phyloP scores from a whole-genome alignment of 306 rosid species.

The Mimosa bimucronata region DNA sequence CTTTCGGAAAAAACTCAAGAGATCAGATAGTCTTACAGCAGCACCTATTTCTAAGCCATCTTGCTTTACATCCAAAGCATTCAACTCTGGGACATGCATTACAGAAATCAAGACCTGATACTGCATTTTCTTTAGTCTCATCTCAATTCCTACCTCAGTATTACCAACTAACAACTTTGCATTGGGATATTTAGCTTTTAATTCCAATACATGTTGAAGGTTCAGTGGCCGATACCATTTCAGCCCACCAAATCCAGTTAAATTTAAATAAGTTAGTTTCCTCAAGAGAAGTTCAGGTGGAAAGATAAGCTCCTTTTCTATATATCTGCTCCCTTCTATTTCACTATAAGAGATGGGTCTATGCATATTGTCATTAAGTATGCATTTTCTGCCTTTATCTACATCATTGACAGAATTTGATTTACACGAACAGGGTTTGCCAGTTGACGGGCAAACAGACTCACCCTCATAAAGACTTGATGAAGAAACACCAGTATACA shows the following conservation, averaged over 20 bases:
- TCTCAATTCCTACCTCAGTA: constrained; percentile 96
- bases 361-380: constrained; percentile 42
- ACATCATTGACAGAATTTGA: constrained; percentile 47
- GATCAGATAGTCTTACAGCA: constrained; percentile 81
- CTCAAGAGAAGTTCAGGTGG: constrained; percentile 82
- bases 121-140: constrained; percentile 76
- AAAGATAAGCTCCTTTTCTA: constrained; percentile 87
- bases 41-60: constrained; percentile 90
- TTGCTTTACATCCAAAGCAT: constrained; percentile 59
- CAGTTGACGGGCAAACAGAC: constrained; percentile 88
- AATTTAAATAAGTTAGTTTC: constrained; percentile 52
- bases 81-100: constrained; percentile 77
- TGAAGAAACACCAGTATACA: constrained; percentile 65
- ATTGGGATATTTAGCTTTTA: constrained; percentile 72
- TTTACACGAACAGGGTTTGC: constrained; percentile 84
- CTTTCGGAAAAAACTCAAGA: constrained; percentile 61
- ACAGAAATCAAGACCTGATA: constrained; percentile 71
- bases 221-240: constrained; percentile 82
- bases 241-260: constrained; percentile 82
- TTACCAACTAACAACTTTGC: constrained; percentile 90
- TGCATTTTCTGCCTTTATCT: constrained; percentile 35
- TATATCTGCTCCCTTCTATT: constrained; percentile 78
- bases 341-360: constrained; percentile 66
- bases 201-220: constrained; percentile 68
- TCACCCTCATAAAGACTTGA: constrained; percentile 53